Evolutionary conservation across 1,284 basidiomycete species (phyloP), one percentile per base, ranked within the genome.

Genomic region (Flammula alnicola): DNA sequence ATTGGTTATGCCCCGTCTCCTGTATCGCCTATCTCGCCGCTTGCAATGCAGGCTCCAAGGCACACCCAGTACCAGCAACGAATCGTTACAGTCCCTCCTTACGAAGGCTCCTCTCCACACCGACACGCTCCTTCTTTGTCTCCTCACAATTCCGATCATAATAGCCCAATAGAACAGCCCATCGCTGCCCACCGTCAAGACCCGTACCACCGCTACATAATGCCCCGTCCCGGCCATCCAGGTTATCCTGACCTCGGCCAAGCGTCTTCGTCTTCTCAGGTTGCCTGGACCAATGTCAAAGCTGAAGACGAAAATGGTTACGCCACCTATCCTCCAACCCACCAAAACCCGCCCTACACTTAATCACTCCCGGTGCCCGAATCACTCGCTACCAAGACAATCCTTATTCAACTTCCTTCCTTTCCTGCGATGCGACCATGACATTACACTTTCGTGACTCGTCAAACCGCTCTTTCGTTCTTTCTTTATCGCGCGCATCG

Each of bases 1-100:
- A 63, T 83, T 33, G 57, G 58, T 36, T 63, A 63, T 16, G 52
- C 57, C 9, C 54, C 65, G 29, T 59, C 67, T 17, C 60, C 67
- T 7, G 53, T 63, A 16, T 55, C 61, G n/a, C 63, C 67, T 35
- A 53, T 68, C 36, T 58, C 67, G 5, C 61, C 66, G 33, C 41
- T 58, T 9, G 52, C 54, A 20, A 62, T 70, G 52, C 65, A 66
- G 31, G 48, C 60, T 23, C 55, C 63, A n/a, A 59, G 64, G 39
- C 59, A 58, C 32, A 36, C 61, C 20, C 56, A 59, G 4, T 69
- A 68, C 48, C 58, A 61, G 36, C 68, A 67, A 47, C 56, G 58
- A 12, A 63, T 65, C 33, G 51, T 57, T 10, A 47, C 60, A 30
- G 49, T 61, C 17, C 47, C 65, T 39, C 54, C 66, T 41, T 69